Percentiles rank a stretch among this genome's conserved stretches.
These are phyloP conservation scores for Phaffia australis DNA, from an alignment of 768 basidiomycete species.

Conservation along the genomic window DNA sequence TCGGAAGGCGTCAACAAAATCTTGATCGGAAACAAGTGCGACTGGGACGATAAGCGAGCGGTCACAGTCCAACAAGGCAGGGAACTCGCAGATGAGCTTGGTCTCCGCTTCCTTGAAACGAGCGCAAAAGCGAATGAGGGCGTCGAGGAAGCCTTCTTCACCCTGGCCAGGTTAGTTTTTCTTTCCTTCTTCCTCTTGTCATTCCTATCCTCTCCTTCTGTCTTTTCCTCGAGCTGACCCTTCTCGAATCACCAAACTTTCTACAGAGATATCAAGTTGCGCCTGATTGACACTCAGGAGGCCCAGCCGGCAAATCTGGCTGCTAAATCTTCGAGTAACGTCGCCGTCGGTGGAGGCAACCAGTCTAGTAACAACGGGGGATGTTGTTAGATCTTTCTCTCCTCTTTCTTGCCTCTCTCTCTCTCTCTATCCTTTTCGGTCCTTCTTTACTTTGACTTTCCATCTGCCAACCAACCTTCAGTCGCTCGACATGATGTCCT, in stretches of 20 bases:
- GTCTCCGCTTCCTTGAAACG: slow-evolving; percentile 95
- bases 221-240: slow-evolving; percentile 1
- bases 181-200: not conserved
- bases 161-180: slow-evolving; percentile 68
- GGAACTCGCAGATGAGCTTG: slow-evolving; percentile 82
- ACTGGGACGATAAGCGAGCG: slow-evolving; percentile 91
- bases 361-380: slow-evolving; percentile 1
- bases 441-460: not conserved
- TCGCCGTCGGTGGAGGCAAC: slow-evolving; percentile 13
- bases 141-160: slow-evolving; percentile 98
- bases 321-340: slow-evolving; percentile 10
- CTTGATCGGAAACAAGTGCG: slow-evolving; percentile 96
- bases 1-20: slow-evolving; percentile 99
- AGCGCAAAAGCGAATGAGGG: slow-evolving; percentile 94
- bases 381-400: not conserved
- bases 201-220: not conserved
- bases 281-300: slow-evolving; percentile 72
- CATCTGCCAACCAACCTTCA: not conserved
- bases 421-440: not conserved
- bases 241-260: no score
- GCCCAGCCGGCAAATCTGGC: slow-evolving; percentile 5
- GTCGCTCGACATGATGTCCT: not conserved
- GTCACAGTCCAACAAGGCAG: slow-evolving; percentile 86
- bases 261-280: slow-evolving; percentile 85
- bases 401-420: not conserved